Base-by-base conservation (phyloP, 805 yeast species). In the Ogataea nakhonphanomensis region DNA sequence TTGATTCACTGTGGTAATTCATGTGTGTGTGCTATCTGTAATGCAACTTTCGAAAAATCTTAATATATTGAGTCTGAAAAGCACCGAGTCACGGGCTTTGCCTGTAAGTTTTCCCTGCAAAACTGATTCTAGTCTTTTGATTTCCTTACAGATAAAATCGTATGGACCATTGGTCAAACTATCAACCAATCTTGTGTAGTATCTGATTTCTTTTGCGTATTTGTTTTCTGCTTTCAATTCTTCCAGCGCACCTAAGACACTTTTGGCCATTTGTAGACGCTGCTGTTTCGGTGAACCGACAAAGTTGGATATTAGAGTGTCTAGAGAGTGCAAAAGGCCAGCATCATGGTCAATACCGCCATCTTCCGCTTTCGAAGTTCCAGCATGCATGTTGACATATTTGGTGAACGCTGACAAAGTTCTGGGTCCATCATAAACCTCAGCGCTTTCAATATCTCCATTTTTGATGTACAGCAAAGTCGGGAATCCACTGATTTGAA, bases 41-140 rank as follows among this genome's bases (percentile, higher is more conserved):
- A 39, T 35, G 14, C 41, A 44, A n/a, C 37, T 30, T 13, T 50
- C 45, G 49, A 67, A 63, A 26, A 59, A 53, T 35, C 53, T 55
- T 46, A 80, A 59, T 27, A 79, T 66, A 51, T 82, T 82, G 37
- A 69, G 49, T 53, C 82, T 69, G 53, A 67, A 68, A 45, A 63
- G 61, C 55, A 79, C 65, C 42, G 71, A 67, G 51, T 82, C 89
- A 13, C 63, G 58, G 28, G 74, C 69, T n/a, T 54, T 62, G 8
- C 58, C 54, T 27, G 61, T 61, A 37, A 79, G 57, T 11, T 64
- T 65, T 12, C 64, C 63, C 24, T 49, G 43, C 27, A 80, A 44
- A 21, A 80, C 61, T 20, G 61, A 62, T 8, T 57, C 50, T 36
- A 81, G 65, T 44, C 88, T 68, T 3, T 50, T 47, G 13, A 61